Evolutionary conservation across 495 filamentous ascomycete genomes (phyloP).

Genomic region (Massariosphaeria phaeospora): DNA sequence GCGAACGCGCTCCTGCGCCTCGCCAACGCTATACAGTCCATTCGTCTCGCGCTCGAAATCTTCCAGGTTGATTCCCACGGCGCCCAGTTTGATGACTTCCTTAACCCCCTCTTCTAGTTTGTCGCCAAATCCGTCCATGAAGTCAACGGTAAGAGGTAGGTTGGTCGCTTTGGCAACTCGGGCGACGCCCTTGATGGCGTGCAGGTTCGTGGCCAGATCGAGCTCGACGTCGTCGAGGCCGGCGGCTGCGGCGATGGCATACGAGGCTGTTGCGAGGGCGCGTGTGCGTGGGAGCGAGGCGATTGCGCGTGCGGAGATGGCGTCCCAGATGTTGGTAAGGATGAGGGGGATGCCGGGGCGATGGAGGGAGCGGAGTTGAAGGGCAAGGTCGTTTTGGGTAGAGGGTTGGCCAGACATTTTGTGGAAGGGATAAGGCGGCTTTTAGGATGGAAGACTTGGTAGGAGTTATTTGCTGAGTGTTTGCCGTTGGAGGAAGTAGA

Average conservation of each 20-base stretch:
- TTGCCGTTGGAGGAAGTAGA: too few relatives aligned
- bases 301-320: conserved; percentile 43
- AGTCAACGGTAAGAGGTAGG: conserved; percentile 27
- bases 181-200: conserved; percentile 23
- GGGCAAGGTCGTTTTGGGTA: conserved; percentile 36
- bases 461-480: too few relatives aligned
- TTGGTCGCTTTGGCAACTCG: conserved; percentile 2
- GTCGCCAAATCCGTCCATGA: conserved; percentile 30
- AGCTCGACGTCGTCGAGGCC: conserved; percentile 46
- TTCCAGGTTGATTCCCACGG: conserved; percentile 29
- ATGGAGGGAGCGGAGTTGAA: conserved; percentile 46
- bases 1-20: conserved; percentile 13
- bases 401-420: conserved; percentile 17
- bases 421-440: too few relatives aligned
- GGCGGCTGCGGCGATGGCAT: conserved; percentile 45
- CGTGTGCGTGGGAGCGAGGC: conserved; percentile 41
- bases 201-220: conserved; percentile 39
- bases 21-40: conserved; percentile 3
- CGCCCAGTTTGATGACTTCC: conserved; percentile 7
- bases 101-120: conserved; percentile 20
- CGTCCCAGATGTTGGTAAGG: conserved; percentile 52
- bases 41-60: conserved; percentile 25
- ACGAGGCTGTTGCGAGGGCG: conserved; percentile 53
- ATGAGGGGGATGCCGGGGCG: conserved; percentile 46
- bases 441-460: too few relatives aligned